Evolutionary conservation across 257 asterid genomes (phyloP).

Genomic region (Nicotiana knightiana): DNA sequence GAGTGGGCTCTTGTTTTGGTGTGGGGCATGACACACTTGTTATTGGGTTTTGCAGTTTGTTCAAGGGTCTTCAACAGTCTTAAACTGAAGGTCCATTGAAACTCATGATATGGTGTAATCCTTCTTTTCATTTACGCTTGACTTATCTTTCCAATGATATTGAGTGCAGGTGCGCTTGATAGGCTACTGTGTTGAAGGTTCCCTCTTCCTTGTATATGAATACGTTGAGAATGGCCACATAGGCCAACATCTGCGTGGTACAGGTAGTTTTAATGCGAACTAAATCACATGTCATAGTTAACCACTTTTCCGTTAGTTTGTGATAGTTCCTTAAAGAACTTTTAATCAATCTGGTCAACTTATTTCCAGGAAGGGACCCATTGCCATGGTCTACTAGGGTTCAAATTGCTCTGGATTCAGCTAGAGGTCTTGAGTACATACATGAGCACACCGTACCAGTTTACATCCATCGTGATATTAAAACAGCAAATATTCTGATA

Average conservation of each 20-base stretch:
- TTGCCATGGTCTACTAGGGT: slow-evolving; percentile 81
- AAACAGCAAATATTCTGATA: slow-evolving; percentile 88
- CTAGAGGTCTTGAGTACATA: slow-evolving; percentile 95
- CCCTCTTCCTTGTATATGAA: slow-evolving; percentile 94
- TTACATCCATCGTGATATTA: slow-evolving; percentile 94
- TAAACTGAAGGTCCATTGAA: not conserved
- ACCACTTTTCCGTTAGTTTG: not conserved
- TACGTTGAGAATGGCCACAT: slow-evolving; percentile 84
- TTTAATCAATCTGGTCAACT: slow-evolving; percentile 10
- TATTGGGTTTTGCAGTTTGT: not conserved
- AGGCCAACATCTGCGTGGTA: slow-evolving; percentile 82
- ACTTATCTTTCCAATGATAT: slow-evolving; percentile 11
- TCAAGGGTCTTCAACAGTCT: not conserved
- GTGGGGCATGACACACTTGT: not conserved
- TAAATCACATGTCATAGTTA: not conserved
- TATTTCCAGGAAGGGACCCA: slow-evolving; percentile 64
- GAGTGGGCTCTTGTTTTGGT: not conserved
- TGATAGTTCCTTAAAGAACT: not conserved
- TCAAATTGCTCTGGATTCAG: slow-evolving; percentile 95
- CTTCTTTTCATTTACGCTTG: not conserved
- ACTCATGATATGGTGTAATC: not conserved
- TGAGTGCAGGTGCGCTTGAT: slow-evolving; percentile 82
- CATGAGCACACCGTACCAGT: slow-evolving; percentile 98
- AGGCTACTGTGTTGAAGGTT: slow-evolving; percentile 91
- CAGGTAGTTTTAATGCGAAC: slow-evolving; percentile 38